These are phyloP conservation scores for Verticillium dahliae DNA, from an alignment of 2,329 filamentous ascomycete species.

Conservation along the genomic window DNA sequence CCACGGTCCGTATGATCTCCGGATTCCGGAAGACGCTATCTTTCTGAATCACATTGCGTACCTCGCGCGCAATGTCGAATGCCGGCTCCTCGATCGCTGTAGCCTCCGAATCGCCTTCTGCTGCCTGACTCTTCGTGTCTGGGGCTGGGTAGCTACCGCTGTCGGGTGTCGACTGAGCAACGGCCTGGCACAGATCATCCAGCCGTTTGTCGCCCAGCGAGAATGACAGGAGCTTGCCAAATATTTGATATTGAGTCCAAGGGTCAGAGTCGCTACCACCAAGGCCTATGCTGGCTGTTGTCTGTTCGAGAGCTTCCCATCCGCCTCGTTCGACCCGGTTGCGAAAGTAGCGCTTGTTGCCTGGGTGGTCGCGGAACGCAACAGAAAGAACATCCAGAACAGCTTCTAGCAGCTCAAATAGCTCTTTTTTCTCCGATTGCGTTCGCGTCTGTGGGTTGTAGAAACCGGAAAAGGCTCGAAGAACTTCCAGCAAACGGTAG, in stretches of 20 bases:
- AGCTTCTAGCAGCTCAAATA: constrained; percentile 64
- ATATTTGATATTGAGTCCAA: constrained; percentile 65
- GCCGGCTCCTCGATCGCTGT: background rate
- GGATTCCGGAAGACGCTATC: constrained; percentile 51
- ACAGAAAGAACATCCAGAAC: constrained; percentile 70
- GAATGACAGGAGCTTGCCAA: constrained; percentile 76
- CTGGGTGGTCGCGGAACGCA: constrained; percentile 69
- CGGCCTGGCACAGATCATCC: constrained; percentile 58
- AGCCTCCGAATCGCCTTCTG: background rate
- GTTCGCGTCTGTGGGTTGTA: constrained; percentile 63
- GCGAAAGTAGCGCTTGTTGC: constrained; percentile 83
- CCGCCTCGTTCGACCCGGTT: constrained; percentile 69
- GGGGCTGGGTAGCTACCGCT: background rate
- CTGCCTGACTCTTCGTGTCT: background rate
- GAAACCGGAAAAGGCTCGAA: constrained; percentile 66
- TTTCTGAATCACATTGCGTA: constrained; percentile 42
- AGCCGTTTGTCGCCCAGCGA: constrained; percentile 72
- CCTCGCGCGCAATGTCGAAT: constrained; percentile 23
- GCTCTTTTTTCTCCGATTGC: constrained; percentile 53
- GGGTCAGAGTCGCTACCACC: constrained; percentile 61
- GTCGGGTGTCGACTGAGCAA: constrained; percentile 22
- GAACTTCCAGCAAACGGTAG: constrained; percentile 60
- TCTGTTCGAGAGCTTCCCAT: constrained; percentile 70
- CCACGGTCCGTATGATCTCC: constrained; percentile 55
- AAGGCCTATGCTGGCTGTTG: constrained; percentile 60